Conservation (phyloP, 768 basidiomycete species). For the Panaeolus papilionaceus region DNA sequence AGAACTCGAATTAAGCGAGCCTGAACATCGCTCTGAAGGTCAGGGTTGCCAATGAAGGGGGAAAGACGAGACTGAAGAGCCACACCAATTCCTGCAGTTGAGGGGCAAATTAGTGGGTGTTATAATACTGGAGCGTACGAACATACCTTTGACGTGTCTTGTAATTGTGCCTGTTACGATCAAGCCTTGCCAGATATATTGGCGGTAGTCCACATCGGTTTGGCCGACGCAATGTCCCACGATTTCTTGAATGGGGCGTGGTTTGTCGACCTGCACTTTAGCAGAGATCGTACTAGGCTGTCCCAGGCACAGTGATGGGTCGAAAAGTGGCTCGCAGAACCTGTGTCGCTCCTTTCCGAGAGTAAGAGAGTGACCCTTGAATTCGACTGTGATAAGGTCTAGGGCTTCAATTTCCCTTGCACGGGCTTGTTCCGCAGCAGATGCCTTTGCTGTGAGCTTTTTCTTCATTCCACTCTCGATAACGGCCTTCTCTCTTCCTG, state of each 20-base stretch:
- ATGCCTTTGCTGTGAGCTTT: conserved; percentile 71
- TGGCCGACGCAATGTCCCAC: conserved; percentile 67
- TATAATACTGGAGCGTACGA: background rate
- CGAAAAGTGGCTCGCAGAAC: conserved; percentile 90
- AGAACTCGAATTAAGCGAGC: conserved; percentile 68
- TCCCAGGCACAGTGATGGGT: conserved; percentile 57
- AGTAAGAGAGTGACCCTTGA: conserved; percentile 72
- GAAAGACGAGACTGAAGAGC: conserved; percentile 77
- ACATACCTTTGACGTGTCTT: conserved; percentile 69
- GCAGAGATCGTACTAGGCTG: conserved; percentile 35
- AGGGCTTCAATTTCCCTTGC: conserved; percentile 84
- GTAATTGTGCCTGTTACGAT: conserved; percentile 84
- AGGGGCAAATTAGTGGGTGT: conserved; percentile 16
- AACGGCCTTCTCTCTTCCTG: conserved; percentile 89
- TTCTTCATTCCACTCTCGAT: conserved; percentile 88
- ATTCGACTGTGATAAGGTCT: conserved; percentile 80
- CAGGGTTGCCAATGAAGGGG: conserved; percentile 64
- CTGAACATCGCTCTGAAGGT: conserved; percentile 75
- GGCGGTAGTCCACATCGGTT: conserved; percentile 69
- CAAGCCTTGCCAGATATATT: conserved; percentile 78
- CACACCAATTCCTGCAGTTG: conserved; percentile 56
- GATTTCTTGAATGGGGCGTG: conserved; percentile 66
- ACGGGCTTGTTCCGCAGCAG: conserved; percentile 81
- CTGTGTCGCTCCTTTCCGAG: conserved; percentile 89
- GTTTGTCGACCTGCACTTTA: conserved; percentile 33